Evolutionary conservation across 768 basidiomycete species (phyloP).

Genomic region (Clitopilus hobsonii): DNA sequence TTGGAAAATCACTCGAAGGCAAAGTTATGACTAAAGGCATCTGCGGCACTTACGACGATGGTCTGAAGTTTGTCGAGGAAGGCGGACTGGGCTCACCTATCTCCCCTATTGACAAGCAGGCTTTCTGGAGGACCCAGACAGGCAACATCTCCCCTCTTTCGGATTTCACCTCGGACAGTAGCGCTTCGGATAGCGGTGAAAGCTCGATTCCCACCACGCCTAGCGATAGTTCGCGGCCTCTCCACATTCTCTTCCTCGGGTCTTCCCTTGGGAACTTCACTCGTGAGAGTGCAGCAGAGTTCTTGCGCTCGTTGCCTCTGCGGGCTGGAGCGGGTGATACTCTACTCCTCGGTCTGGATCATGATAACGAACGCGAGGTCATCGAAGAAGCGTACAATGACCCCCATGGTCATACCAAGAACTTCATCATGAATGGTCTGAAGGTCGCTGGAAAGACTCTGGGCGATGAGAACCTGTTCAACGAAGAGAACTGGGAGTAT

Average conservation of each 20-base stretch:
- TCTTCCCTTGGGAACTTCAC: slow-evolving; percentile 90
- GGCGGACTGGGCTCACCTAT: slow-evolving; percentile 44
- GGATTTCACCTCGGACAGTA: slow-evolving; percentile 28
- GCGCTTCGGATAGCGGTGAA: slow-evolving; percentile 15
- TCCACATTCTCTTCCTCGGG: slow-evolving; percentile 89
- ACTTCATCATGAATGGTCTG: slow-evolving; percentile 87
- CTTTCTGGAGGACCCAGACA: slow-evolving; percentile 15
- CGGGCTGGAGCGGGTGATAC: slow-evolving; percentile 75
- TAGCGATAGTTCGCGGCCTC: slow-evolving; percentile 39
- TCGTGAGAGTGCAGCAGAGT: slow-evolving; percentile 60
- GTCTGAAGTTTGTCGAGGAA: slow-evolving; percentile 71
- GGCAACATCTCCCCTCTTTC: slow-evolving; percentile 21
- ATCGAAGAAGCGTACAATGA: slow-evolving; percentile 91
- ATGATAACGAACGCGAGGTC: slow-evolving; percentile 60
- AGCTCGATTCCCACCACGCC: slow-evolving; percentile 41
- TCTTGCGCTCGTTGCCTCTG: slow-evolving; percentile 77
- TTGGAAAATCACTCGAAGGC: slow-evolving; percentile 57
- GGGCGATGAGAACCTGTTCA: slow-evolving; percentile 62
- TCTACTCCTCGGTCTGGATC: slow-evolving; percentile 87
- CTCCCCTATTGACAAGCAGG: slow-evolving; percentile 7
- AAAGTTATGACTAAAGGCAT: slow-evolving; percentile 82
- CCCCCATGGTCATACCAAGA: slow-evolving; percentile 59
- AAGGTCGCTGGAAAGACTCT: slow-evolving; percentile 62
- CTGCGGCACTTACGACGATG: slow-evolving; percentile 89
- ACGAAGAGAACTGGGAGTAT: slow-evolving; percentile 73